phyloP scores from a whole-genome alignment of 116 monocot species.

The Posidonia oceanica region DNA sequence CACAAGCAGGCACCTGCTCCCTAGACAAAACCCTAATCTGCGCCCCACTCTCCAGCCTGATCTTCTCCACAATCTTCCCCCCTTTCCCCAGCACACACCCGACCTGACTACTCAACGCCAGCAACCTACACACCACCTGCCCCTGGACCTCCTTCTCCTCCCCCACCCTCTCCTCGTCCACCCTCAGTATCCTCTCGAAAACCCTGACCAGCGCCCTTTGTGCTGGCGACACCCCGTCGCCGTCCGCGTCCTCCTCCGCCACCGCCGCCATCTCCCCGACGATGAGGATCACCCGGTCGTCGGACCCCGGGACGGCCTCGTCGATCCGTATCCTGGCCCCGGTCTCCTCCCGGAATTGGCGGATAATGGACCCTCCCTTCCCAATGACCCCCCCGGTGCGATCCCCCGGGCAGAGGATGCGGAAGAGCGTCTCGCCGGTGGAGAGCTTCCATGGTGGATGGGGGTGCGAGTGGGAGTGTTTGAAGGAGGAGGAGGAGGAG shows the following conservation, averaged over 20 bases:
- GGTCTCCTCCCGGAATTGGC: conserved; percentile 30
- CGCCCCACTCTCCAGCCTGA: conserved; percentile 51
- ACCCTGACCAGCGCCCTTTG: conserved; percentile 47
- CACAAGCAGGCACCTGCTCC: conserved; percentile 35
- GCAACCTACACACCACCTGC: conserved; percentile 24
- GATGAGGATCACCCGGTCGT: conserved; percentile 31
- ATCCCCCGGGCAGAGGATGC: conserved; percentile 41
- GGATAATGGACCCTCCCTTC: conserved; percentile 25
- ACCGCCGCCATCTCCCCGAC: conserved; percentile 8
- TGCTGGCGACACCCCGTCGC: conserved; percentile 15
- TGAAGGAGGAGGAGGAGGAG: conserved; percentile 1
- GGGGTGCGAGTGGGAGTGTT: not conserved
- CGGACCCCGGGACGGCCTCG: conserved; percentile 22
- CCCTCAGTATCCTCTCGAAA: conserved; percentile 37
- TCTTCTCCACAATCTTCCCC: conserved; percentile 55
- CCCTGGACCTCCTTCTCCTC: conserved; percentile 21
- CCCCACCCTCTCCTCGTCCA: conserved; percentile 28
- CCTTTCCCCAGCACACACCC: conserved; percentile 67
- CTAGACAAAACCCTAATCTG: conserved; percentile 46
- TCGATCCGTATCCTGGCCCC: conserved; percentile 34
- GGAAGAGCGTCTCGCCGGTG: conserved; percentile 21
- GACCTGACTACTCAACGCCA: conserved; percentile 33
- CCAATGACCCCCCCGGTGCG: conserved; percentile 26
- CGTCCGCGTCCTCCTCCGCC: not conserved
- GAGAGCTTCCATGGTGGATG: not conserved